Evolutionary conservation across 345 rosid species (phyloP), one percentile per base, ranked within the genome.

Genomic region (Psidium guajava): DNA sequence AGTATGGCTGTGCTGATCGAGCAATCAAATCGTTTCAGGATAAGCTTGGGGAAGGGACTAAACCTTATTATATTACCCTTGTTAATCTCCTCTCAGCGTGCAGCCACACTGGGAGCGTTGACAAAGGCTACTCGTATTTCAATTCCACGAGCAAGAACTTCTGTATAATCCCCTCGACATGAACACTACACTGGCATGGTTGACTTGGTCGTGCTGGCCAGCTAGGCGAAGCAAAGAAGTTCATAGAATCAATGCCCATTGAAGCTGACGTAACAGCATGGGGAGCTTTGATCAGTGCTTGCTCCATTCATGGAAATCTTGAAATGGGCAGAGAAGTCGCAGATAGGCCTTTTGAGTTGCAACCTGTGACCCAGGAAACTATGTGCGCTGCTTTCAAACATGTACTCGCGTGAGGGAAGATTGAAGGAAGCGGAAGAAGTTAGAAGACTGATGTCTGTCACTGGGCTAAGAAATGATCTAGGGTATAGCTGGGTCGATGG

Each of bases 151-250:
- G 36, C 47, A 54, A 86, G 84, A 85, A 53, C 64, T 86, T 86
- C 52, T 90, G 89, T 55, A 84, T 90, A 54, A 85, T 21, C 83
- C 91, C 91, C 3, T 47, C 84, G 89, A 22, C 88, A 81, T 85
- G 92, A 92, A 85, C 91, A 89, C 87, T 86, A 86, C 73, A 86
- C 92, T 64, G 87, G 91, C 83, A 90, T 92, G 91, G 92, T 91
- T 57, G 94, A 92, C 88, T 82, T 52, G 90, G 91, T 59, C 92
- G 91, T 36, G 90, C 91, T 51, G 92, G 92, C 74, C 85, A 57
- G 82, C 84, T 90, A 36, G 85, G 85, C 14, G 89, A 91, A 61
- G 94, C 92, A 50, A 89, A 80, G 89, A 74, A 84, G 84, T 88
- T 88, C 54, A 88, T 90, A 56, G 86, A 85, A 50, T 82, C 87